Evolutionary conservation across 306 rosid genomes (phyloP).

Genomic region (Prunus mira): DNA sequence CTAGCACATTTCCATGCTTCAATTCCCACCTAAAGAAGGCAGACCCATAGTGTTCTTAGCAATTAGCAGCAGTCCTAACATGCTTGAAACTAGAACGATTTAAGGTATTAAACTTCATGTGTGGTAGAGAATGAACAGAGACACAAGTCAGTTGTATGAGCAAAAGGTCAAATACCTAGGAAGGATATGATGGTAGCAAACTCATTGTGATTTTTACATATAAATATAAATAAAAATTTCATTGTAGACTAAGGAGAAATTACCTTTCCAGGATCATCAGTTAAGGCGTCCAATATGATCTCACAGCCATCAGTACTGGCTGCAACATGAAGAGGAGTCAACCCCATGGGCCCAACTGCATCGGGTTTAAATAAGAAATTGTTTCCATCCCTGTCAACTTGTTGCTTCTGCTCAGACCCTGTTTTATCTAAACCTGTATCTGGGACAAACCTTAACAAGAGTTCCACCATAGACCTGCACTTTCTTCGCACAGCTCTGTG

Average conservation of each 20-base stretch:
- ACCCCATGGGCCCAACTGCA: constrained; percentile 55
- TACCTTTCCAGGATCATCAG: constrained; percentile 84
- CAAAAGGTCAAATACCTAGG: neutral
- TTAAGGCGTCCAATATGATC: constrained; percentile 73
- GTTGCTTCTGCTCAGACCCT: constrained; percentile 30
- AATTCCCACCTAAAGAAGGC: constrained; percentile 64
- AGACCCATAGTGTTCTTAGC: neutral
- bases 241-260: constrained; percentile 7
- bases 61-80: neutral
- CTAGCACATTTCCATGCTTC: constrained; percentile 75
- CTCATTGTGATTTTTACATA: neutral
- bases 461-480: constrained; percentile 68
- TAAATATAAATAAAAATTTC: neutral
- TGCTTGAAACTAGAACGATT: neutral
- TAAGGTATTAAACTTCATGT: neutral
- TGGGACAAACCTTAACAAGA: constrained; percentile 55
- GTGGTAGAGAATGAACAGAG: neutral
- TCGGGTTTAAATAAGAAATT: constrained; percentile 69
- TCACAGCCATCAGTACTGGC: constrained; percentile 68
- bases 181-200: neutral
- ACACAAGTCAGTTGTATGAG: neutral
- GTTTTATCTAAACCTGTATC: constrained; percentile 23
- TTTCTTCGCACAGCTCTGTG: constrained; percentile 76
- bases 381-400: constrained; percentile 25
- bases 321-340: constrained; percentile 84